Evolutionary conservation across 2,329 filamentous ascomycete genomes (phyloP).

Genomic region (Alternaria angustiovoidea): DNA sequence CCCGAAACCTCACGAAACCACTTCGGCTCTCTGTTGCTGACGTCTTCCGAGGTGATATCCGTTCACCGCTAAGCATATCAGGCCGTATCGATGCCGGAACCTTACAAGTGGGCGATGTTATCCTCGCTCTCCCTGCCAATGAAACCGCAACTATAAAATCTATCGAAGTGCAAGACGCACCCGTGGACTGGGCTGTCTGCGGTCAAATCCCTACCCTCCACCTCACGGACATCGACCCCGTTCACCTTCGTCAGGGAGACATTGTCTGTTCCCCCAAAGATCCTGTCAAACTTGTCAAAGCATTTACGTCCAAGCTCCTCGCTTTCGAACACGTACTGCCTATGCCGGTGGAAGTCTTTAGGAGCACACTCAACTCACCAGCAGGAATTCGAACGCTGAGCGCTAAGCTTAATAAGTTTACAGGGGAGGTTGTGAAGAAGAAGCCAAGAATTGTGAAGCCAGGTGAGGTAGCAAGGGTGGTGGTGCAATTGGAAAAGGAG

Average conservation of each 20-base stretch:
- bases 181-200: conserved; percentile 87
- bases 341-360: conserved; percentile 87
- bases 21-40: conserved; percentile 88
- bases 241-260: conserved; percentile 80
- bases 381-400: conserved; percentile 77
- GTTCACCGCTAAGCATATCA: conserved; percentile 83
- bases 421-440: conserved; percentile 79
- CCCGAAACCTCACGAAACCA: conserved; percentile 76
- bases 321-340: conserved; percentile 91
- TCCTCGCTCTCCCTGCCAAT: conserved; percentile 81
- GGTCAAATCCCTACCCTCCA: conserved; percentile 90
- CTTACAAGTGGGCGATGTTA: conserved; percentile 81
- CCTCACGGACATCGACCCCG: conserved; percentile 82
- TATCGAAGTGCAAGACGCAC: conserved; percentile 76
- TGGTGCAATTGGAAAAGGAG: conserved; percentile 75
- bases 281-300: conserved; percentile 74
- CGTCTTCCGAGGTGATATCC: conserved; percentile 79
- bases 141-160: conserved; percentile 84
- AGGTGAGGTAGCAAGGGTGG: conserved; percentile 77
- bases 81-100: conserved; percentile 86
- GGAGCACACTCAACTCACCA: conserved; percentile 80
- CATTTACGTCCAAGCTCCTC: conserved; percentile 82
- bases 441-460: conserved; percentile 85
- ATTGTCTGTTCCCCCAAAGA: conserved; percentile 77
- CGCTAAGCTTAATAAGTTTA: conserved; percentile 79